These are phyloP conservation scores for Coemansia sp. DNA, from an alignment of 371 early-diverging fungal species.

Conservation along the genomic window DNA sequence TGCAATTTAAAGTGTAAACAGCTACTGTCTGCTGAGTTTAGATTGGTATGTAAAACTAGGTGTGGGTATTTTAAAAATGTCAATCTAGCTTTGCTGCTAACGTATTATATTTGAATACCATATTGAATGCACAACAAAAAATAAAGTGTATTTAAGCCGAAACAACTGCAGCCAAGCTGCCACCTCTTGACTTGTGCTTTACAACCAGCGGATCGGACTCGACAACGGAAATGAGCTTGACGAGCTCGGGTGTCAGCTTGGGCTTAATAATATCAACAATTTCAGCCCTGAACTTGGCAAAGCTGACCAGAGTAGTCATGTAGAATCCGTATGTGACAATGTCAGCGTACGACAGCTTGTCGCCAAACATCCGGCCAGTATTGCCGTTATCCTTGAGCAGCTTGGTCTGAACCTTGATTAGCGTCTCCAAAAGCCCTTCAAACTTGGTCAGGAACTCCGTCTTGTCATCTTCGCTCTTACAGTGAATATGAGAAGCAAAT, in stretches of 20 bases:
- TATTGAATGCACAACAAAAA: background rate
- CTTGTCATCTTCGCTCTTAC: conserved; percentile 13
- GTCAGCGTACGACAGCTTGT: conserved; percentile 40
- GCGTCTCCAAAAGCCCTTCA: background rate
- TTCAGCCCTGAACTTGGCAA: background rate
- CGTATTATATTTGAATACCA: background rate
- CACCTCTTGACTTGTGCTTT: background rate
- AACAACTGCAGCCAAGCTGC: background rate
- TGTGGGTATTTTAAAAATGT: too few species aligned
- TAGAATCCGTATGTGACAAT: conserved; percentile 27
- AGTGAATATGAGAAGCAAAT: background rate
- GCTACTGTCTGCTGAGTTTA: too few species aligned
- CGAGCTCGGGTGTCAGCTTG: conserved; percentile 22
- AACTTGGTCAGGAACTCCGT: background rate
- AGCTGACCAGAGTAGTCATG: conserved; percentile 3
- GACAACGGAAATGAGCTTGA: conserved; percentile 18
- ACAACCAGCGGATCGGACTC: conserved; percentile 14
- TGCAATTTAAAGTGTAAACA: background rate
- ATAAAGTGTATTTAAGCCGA: background rate
- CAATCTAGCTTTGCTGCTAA: background rate
- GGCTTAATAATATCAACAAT: conserved; percentile 1
- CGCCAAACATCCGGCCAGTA: conserved; percentile 47
- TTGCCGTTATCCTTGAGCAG: conserved; percentile 37
- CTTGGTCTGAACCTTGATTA: conserved; percentile 24
- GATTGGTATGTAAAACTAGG: too few species aligned